Base-by-base conservation (phyloP, 768 basidiomycete genomes). In the Zangia roseola region DNA sequence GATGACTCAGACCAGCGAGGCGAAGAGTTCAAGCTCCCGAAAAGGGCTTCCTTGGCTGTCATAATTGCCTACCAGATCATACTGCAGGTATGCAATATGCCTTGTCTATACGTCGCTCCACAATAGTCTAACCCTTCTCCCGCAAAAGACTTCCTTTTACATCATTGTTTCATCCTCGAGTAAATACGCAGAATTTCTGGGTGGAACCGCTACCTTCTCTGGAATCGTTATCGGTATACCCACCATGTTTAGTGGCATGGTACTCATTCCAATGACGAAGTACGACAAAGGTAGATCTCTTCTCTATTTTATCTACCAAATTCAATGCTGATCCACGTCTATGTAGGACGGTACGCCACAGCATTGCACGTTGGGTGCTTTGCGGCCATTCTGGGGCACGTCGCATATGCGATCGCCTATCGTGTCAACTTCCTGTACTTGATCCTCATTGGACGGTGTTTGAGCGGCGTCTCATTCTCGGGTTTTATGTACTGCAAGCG, bases 211-310 rank as follows among this genome's bases (percentile, higher is more conserved):
- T n/a, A 83, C 82, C 0, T 88, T 88, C 61, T 81, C 84, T 30
- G 84, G 86, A 43, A 58, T 88, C 6, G 76, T 74, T 28, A 74
- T 86, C 49, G 86, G 86, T 55, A 83, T 88, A 50, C 86, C 84
- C 10, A 79, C 81, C 10, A 66, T 80, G 3, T 76, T 86, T 49
- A 77, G 83, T 26, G 84, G 82, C 1, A 52, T 88, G 0, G 65
- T 74, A 1, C 71, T 88, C 13, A 59, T 86, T 16, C 82, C 82
- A 4, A 64, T 87, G 44, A 74, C 76, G 37, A 76, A 61, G 58
- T 69, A 72, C 17, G 85, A 87, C 57, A 67, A 68, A 75, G 83
- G 86, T 79, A 46, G 48, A 36, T 67, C 34, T 40, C 13, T 0
- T 21, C 19, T 39, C 26, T 25, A 23, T 40, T 30, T 34, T 21